Conservation (phyloP, 2,329 filamentous ascomycete species). For the Xylariales sp. region DNA sequence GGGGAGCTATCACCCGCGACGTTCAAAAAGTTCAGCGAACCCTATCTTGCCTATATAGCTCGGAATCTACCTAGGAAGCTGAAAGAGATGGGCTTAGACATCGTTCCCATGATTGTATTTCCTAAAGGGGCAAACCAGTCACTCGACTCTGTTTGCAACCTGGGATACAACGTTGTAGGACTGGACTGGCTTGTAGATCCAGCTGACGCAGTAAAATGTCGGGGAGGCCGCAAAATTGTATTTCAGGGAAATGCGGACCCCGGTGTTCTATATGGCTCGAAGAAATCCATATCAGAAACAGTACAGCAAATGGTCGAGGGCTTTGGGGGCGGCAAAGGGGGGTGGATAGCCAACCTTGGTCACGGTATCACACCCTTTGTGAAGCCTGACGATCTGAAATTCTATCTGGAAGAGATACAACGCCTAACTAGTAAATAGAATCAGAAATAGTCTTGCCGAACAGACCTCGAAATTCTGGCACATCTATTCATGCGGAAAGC, state of each 20-base stretch:
- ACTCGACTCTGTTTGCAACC: conserved; percentile 84
- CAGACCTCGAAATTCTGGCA: background rate
- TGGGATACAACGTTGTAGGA: conserved; percentile 93
- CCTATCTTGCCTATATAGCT: conserved; percentile 87
- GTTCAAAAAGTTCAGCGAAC: conserved; percentile 87
- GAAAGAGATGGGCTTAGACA: conserved; percentile 77
- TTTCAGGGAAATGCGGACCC: conserved; percentile 97
- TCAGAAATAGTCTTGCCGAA: conserved; percentile 20
- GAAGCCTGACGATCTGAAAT: conserved; percentile 90
- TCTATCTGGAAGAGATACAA: conserved; percentile 94
- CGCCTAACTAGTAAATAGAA: conserved; percentile 65
- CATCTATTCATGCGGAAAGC: conserved; percentile 42
- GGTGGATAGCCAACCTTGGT: conserved; percentile 97
- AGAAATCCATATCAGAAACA: conserved; percentile 80
- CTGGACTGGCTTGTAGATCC: conserved; percentile 96
- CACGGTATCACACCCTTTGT: conserved; percentile 97
- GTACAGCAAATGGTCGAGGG: conserved; percentile 90
- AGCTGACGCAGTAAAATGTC: conserved; percentile 82
- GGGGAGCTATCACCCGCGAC: conserved; percentile 87
- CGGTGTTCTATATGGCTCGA: conserved; percentile 88
- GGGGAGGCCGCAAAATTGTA: conserved; percentile 78
- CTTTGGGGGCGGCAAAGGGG: conserved; percentile 80
- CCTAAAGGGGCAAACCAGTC: conserved; percentile 98
- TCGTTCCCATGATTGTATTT: conserved; percentile 97
- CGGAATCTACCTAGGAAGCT: conserved; percentile 80